A percentile compares a stretch with the other conserved stretches of the same genome.
Evolutionary conservation across 2,329 filamentous ascomycete genomes (phyloP).

Genomic region (Aspergillus fijiensis): DNA sequence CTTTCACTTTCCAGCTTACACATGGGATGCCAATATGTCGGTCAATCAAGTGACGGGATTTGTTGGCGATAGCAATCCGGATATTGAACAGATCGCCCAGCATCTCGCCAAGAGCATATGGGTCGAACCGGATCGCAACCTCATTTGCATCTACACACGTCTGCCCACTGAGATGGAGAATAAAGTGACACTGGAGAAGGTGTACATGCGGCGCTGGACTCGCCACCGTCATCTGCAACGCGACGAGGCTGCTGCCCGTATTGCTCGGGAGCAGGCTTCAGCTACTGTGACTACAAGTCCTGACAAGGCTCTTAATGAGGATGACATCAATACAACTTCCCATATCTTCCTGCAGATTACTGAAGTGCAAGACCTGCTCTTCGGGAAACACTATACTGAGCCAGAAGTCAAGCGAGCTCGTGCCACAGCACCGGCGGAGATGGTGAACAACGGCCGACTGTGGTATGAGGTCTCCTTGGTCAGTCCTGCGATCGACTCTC

Average conservation of each 20-base stretch:
- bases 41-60: conserved; percentile 31
- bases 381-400: conserved; percentile 23
- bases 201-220: conserved; percentile 37
- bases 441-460: conserved; percentile 33
- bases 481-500: conserved; percentile 35
- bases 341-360: conserved; percentile 37
- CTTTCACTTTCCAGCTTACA: conserved; percentile 39
- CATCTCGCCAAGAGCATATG: conserved; percentile 37
- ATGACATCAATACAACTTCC: conserved; percentile 13
- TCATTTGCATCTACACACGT: conserved; percentile 30
- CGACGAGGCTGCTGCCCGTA: not conserved
- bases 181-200: conserved; percentile 30
- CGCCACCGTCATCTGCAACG: conserved; percentile 28
- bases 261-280: not conserved
- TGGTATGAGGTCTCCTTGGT: conserved; percentile 44
- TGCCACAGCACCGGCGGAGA: conserved; percentile 24
- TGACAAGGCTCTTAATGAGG: not conserved
- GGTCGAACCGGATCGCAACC: conserved; percentile 28
- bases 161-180: conserved; percentile 21
- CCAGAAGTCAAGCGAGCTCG: conserved; percentile 29
- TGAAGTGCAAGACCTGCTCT: conserved; percentile 40
- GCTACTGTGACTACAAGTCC: not conserved
- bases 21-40: conserved; percentile 42
- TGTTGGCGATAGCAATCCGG: conserved; percentile 19
- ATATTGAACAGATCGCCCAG: conserved; percentile 30